Base-by-base conservation (phyloP, 2,329 filamentous ascomycete genomes). In the Diaporthe velutina region DNA sequence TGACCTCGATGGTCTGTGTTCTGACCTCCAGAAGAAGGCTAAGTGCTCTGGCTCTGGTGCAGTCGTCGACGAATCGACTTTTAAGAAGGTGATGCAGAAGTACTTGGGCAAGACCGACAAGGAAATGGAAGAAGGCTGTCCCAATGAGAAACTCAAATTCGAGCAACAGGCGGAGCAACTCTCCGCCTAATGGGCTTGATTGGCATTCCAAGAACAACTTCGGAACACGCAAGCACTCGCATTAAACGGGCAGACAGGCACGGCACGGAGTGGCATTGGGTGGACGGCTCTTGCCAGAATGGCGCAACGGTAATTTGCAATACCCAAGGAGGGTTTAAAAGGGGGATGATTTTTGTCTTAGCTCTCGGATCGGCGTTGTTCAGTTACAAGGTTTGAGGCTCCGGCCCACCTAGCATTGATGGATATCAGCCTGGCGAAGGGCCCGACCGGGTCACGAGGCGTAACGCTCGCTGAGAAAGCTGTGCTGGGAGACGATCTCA, bases 21-120 rank as follows among this genome's bases (percentile, higher is more conserved):
- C 93, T 6, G 96, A 99, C 82, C 90, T 99, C 19, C 94, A 96
- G 77, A 94, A 96, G 83, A 99, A 99, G 86, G 97, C 97, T 74
- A 97, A 96, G 82, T 99, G 97, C 83, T 98, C 95, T 0, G 94
- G 98, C 78, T 93, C 90, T 25, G 96, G 97, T 22, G 95, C 97
- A 17, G 95, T 98, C 25, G 94, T 99, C 33, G 93, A 95, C 76
- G 93, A 98, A 85, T 91, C 91, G 72, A 96, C 98, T 80, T 98
- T 98, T 79, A 94, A 98, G 81, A 90, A 88, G 54, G 93, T 95
- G 70, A 88, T 96, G 85, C 89, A 87, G 76, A 92, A 92, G 81
- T 92, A 91, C 77, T 87, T 91, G 78, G 87, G 89, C 79, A 84
- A 85, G 76, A 73, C 76, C 4, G 76, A 71, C 19, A 57, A 75